Base-by-base conservation (phyloP, 2,329 filamentous ascomycete genomes). In the Aspergillus ruber region DNA sequence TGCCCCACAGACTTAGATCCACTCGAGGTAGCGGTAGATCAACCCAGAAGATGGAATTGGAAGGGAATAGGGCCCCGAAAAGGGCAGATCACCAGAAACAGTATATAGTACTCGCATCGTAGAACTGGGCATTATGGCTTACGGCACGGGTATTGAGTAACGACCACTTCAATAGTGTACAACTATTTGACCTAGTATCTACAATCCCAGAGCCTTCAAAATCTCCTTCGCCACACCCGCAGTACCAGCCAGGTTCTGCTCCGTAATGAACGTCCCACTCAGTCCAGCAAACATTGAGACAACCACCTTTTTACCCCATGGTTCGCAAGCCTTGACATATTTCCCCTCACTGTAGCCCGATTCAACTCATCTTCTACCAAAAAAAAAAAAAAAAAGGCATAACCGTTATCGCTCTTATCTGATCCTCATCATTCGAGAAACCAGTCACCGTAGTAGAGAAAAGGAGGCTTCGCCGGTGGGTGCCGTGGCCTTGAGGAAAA, bases 341-440 rank as follows among this genome's bases (percentile, higher is more conserved):
- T 67, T 68, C 7, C 69, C 72, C 3, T 69, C 70, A 3, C 64
- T 66, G 20, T 20, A 3, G 67, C 61, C 39, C 63, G 50, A n/a
- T 56, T 54, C 42, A 77, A 56, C 48, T 70, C 66, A 13, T 67
- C 67, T 59, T 77, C 74, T 4, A 75, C 63, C 59, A 69, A 54
- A 56, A 75, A 75, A 0, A 74, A 74, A 63, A 76, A 69, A 9
- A 50, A 56, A 75, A 75, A 0, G 74, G 74, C 64, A 76, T 69
- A 9, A 50, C 63, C 12, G 64, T 52, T 18, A 62, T 65, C 47
- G 73, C 49, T 0, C 64, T 59, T 6, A 63, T 66, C 49, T 68
- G 64, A 38, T 72, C 70, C 56, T 76, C 74, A 59, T 77, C 74
- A 50, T 75, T 76, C 29, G 71, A 72, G 60, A 77, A 76, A 1